Evolutionary conservation across 2,329 filamentous ascomycete genomes (phyloP).

Genomic region (Pleoardoris graminearum): DNA sequence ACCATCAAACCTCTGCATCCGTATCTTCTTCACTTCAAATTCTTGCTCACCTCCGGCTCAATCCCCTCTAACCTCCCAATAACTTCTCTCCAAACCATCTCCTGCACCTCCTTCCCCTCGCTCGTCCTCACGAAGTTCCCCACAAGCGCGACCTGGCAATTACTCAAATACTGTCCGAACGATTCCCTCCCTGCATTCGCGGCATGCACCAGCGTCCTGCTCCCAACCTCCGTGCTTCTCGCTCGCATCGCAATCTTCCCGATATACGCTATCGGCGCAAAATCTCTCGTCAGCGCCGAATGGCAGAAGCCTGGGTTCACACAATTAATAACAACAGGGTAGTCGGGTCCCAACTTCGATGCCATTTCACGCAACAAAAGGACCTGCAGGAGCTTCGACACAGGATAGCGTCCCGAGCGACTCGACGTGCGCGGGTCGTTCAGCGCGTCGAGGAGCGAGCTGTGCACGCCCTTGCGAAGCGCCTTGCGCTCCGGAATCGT

Average conservation of each 20-base stretch:
- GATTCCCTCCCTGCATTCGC: constrained; percentile 39
- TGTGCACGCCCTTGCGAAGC: constrained; percentile 21
- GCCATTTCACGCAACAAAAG: constrained; percentile 27
- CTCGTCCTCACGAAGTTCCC: not conserved
- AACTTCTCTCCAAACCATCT: constrained; percentile 3
- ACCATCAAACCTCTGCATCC: not conserved
- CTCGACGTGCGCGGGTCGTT: constrained; percentile 19
- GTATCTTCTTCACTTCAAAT: not conserved
- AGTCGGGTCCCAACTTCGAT: constrained; percentile 7
- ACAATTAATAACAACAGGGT: constrained; percentile 35
- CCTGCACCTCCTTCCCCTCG: not conserved
- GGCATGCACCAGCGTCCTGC: constrained; percentile 46
- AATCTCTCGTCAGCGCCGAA: constrained; percentile 15
- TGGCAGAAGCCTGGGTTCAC: constrained; percentile 42
- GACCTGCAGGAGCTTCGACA: constrained; percentile 39
- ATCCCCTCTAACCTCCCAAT: constrained; percentile 1
- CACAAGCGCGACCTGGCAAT: constrained; percentile 32
- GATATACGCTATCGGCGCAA: not conserved
- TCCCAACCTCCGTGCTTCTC: constrained; percentile 47
- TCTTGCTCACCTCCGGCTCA: not conserved
- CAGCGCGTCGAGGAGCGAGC: constrained; percentile 30
- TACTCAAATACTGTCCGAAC: constrained; percentile 48
- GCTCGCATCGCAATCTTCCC: constrained; percentile 27
- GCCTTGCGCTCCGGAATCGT: constrained; percentile 25
- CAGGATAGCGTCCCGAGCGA: constrained; percentile 26